A percentile compares a stretch with the other conserved stretches of the same genome.
phyloP scores from a whole-genome alignment of 116 monocot species.

The Cymodocea nodosa region DNA sequence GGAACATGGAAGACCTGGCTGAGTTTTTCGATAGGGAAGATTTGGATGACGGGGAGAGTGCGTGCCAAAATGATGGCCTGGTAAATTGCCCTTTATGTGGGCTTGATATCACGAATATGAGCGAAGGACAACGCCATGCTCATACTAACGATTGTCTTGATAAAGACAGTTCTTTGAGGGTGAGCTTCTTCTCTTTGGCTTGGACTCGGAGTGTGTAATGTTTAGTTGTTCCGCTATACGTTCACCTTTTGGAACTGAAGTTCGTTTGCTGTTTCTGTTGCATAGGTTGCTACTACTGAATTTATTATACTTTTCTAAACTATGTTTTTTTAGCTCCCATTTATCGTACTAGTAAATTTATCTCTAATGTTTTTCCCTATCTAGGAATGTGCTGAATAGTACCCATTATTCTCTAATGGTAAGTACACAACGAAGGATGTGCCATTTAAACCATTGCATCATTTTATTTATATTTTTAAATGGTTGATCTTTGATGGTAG shows the following conservation, averaged over 20 bases:
- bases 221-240: too few relatives aligned
- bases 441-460: too few relatives aligned
- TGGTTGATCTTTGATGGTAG: too few relatives aligned
- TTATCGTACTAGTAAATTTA: too few relatives aligned
- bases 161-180: conserved; percentile 18
- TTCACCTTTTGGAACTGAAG: too few relatives aligned
- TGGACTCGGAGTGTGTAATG: neutral
- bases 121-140: conserved; percentile 41
- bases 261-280: neutral
- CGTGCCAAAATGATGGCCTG: conserved; percentile 6
- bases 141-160: conserved; percentile 89
- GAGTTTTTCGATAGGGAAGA: neutral
- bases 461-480: too few relatives aligned
- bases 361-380: too few relatives aligned
- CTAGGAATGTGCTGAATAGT: too few relatives aligned
- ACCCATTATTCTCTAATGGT: too few relatives aligned
- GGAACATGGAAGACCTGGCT: neutral
- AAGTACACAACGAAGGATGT: too few relatives aligned
- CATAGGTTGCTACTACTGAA: neutral
- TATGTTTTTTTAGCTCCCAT: too few relatives aligned
- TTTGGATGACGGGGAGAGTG: conserved; percentile 8
- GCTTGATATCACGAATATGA: conserved; percentile 50
- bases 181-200: neutral
- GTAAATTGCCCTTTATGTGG: conserved; percentile 77
- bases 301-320: neutral